These are phyloP conservation scores for Talaromyces marneffei DNA, from an alignment of 2,329 filamentous ascomycete species.

Conservation along the genomic window DNA sequence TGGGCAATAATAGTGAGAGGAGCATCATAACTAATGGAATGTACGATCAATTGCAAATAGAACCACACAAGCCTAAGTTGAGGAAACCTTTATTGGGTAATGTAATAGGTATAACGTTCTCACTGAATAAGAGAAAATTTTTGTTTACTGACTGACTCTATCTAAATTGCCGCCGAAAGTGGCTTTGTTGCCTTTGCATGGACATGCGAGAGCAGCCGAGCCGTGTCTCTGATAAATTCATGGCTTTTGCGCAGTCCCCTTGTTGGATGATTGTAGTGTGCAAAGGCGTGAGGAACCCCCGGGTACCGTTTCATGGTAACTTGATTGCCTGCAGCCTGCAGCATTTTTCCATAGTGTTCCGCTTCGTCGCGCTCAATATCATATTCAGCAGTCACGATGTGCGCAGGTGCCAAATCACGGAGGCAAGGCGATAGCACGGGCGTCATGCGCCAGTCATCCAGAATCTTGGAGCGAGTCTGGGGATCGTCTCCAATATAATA, in stretches of 20 bases:
- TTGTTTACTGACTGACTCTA: not conserved
- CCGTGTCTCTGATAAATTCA: slow-evolving; percentile 25
- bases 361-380: slow-evolving; percentile 40
- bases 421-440: slow-evolving; percentile 36
- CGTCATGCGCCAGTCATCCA: slow-evolving; percentile 39
- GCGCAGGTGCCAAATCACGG: slow-evolving; percentile 32
- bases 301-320: slow-evolving; percentile 28
- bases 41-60: too few relatives aligned
- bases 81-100: too few relatives aligned
- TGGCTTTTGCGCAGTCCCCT: slow-evolving; percentile 22
- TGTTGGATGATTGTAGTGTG: slow-evolving; percentile 22
- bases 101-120: not conserved
- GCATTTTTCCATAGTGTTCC: slow-evolving; percentile 34
- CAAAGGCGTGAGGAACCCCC: slow-evolving; percentile 33
- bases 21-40: too few relatives aligned
- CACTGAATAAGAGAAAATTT: not conserved
- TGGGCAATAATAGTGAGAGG: too few relatives aligned
- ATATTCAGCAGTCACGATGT: slow-evolving; percentile 38
- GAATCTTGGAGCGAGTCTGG: not conserved
- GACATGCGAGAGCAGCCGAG: slow-evolving; percentile 12
- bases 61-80: too few relatives aligned
- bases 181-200: slow-evolving; percentile 4
- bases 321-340: slow-evolving; percentile 30
- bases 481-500: slow-evolving; percentile 26
- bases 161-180: not conserved